phyloP scores from a whole-genome alignment of 2,329 filamentous ascomycete species.

The Lojkania enalia region DNA sequence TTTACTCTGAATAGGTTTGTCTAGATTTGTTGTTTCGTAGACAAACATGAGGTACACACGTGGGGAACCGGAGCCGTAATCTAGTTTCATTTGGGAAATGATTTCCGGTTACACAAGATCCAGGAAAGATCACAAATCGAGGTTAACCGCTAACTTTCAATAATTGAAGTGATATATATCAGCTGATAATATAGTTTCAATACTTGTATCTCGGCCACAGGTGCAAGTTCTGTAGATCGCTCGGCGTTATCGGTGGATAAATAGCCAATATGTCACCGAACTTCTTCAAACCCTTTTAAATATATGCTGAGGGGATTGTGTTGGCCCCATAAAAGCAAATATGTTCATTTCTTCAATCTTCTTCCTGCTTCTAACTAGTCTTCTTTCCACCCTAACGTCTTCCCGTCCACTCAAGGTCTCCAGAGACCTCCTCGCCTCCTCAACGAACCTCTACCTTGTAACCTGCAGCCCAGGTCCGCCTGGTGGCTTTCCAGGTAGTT shows the following conservation, averaged over 20 bases:
- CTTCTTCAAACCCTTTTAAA: background rate
- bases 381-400: background rate
- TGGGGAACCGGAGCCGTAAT: background rate
- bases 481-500: background rate
- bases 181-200: background rate
- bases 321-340: background rate
- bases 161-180: background rate
- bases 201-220: background rate
- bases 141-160: no score
- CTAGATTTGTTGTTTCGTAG: no score
- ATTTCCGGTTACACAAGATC: background rate
- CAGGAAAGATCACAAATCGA: no score
- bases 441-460: slow-evolving; percentile 17
- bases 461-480: slow-evolving; percentile 12
- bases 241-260: no score
- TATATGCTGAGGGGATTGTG: background rate
- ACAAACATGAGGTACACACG: no score
- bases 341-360: background rate
- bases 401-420: background rate
- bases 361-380: background rate
- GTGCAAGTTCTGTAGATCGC: background rate
- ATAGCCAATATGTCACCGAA: background rate
- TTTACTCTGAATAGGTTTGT: background rate
- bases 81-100: background rate
- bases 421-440: background rate